phyloP scores from a whole-genome alignment of 2,329 filamentous ascomycete species.

The Pyricularia grisea region DNA sequence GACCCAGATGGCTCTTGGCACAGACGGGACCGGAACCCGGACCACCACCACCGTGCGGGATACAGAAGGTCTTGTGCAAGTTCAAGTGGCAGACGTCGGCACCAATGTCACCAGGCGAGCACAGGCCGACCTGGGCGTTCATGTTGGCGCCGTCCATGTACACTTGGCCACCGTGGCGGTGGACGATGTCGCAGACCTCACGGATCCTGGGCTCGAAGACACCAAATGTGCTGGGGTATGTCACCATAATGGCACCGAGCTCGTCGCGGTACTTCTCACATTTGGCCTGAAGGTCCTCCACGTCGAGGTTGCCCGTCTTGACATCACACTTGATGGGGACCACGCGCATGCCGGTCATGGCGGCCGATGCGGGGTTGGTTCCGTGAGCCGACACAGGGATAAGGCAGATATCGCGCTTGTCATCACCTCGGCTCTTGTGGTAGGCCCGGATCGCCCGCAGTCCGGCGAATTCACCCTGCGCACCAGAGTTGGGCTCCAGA shows the following conservation, averaged over 20 bases:
- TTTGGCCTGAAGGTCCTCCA: conserved; percentile 77
- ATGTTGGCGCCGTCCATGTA: conserved; percentile 99
- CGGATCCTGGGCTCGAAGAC: conserved; percentile 89
- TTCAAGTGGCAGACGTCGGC: conserved; percentile 97
- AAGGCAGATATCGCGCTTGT: conserved; percentile 81
- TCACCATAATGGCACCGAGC: conserved; percentile 91
- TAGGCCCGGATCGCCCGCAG: conserved; percentile 82
- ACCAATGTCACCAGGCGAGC: conserved; percentile 88
- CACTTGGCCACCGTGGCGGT: conserved; percentile 81
- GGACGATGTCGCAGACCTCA: conserved; percentile 75
- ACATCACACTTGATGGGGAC: conserved; percentile 86
- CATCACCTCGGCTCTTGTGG: conserved; percentile 56
- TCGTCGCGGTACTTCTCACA: conserved; percentile 80
- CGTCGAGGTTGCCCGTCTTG: conserved; percentile 80
- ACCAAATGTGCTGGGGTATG: conserved; percentile 90
- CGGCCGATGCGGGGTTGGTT: conserved; percentile 89
- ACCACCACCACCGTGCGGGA: conserved; percentile 89
- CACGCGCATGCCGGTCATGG: conserved; percentile 93
- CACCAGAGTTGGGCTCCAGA: conserved; percentile 90
- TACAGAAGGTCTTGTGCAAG: conserved; percentile 98
- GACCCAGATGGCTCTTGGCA: conserved; percentile 70
- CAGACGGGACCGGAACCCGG: conserved; percentile 92
- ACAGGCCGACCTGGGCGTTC: conserved; percentile 95
- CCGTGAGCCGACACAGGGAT: conserved; percentile 94
- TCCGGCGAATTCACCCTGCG: conserved; percentile 90